Evolutionary conservation across 2,329 filamentous ascomycete species (phyloP), one percentile per base, ranked within the genome.

Genomic region (Fusarium torulosum): DNA sequence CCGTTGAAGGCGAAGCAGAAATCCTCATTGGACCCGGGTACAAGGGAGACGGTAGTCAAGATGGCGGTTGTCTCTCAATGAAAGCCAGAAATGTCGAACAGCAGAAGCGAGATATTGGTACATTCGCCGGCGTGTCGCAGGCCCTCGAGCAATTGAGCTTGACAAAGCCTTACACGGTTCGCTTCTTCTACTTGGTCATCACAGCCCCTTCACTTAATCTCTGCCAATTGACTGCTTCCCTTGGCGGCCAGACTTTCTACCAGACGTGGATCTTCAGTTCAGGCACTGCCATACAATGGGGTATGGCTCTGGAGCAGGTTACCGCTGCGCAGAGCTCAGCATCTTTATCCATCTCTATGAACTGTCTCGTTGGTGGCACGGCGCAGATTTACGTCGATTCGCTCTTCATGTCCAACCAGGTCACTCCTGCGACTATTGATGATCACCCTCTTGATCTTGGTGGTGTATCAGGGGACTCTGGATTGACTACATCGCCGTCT

Each of bases 381-480:
- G 56, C 59, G 19, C 40, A 55, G n/a, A 15, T 69, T 1, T 65
- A 65, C 3, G 40, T 69, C n/a, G 66, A 69, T 23, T 63, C 65
- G 1, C 46, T 69, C n/a, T 69, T 69, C 46, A 57, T 69, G 46
- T 67, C 64, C 14, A 67, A 67, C 19, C 40, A 62, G 14, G 64
- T 67, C 13, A 69, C 66, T 0, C 66, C 66, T 9, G 19, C 42
- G 10, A 69, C 54, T 20, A 69, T 69, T 2, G 19, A 64, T 25
- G 46, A 55, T 2, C 56, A 58, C 42, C 35, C 41, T 15, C 41
- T 69, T 31, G 65, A 67, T 13, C 63, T 63, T 14, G 57, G 60
- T n/a, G 37, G 38, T 17, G 15, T 13, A 14, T 33, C 31, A 1
- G 49, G 15, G 17, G 14, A n/a, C 3, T 23, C 53, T 33, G 37